Conservation (phyloP, 805 yeast species). For the Wickerhamomyces bovis region DNA sequence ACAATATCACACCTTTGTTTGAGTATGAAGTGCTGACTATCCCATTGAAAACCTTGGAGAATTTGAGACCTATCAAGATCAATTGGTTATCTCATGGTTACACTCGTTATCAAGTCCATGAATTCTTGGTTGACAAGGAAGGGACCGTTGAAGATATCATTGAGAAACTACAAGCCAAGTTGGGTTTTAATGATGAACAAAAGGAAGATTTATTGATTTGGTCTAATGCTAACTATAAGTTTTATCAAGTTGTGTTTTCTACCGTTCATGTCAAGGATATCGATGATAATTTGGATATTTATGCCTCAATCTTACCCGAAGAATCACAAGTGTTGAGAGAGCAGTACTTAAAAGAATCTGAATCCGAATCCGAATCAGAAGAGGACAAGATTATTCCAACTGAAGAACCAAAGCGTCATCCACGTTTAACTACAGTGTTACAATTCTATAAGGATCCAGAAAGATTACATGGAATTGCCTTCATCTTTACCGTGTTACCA, state of each 20-base stretch:
- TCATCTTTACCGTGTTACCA: slow-evolving; percentile 64
- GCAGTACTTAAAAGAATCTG: slow-evolving; percentile 16
- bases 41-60: slow-evolving; percentile 71
- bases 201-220: slow-evolving; percentile 48
- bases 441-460: slow-evolving; percentile 72
- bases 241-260: slow-evolving; percentile 29
- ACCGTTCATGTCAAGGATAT: slow-evolving; percentile 34
- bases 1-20: slow-evolving; percentile 38
- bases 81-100: slow-evolving; percentile 71
- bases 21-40: slow-evolving; percentile 76
- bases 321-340: slow-evolving; percentile 26
- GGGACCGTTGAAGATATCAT: slow-evolving; percentile 52
- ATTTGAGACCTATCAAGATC: slow-evolving; percentile 57
- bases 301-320: slow-evolving; percentile 43
- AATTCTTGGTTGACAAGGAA: slow-evolving; percentile 60
- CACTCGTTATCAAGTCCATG: slow-evolving; percentile 61
- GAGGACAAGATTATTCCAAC: slow-evolving; percentile 14
- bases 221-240: slow-evolving; percentile 37
- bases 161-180: slow-evolving; percentile 48
- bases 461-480: slow-evolving; percentile 77
- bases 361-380: slow-evolving; percentile 14
- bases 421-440: slow-evolving; percentile 55
- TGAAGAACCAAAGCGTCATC: slow-evolving; percentile 16
- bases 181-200: slow-evolving; percentile 43
- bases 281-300: slow-evolving; percentile 32